Conservation (phyloP, 306 rosid genomes). For the Pyrus communis region DNA sequence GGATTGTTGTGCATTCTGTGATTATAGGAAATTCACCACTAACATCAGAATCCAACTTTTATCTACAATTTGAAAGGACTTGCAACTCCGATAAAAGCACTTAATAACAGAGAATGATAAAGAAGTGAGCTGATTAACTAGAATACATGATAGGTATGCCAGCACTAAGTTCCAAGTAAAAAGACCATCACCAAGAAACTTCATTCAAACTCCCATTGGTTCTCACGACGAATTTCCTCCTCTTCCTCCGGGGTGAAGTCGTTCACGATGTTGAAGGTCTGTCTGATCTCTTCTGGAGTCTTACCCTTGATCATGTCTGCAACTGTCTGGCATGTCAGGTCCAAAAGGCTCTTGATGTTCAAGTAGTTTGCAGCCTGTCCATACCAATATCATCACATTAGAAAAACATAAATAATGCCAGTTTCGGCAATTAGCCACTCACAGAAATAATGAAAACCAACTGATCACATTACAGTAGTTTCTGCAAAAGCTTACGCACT, state of each 20-base stretch:
- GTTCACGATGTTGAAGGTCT: constrained; percentile 67
- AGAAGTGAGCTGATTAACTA: constrained; percentile 8
- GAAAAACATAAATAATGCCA: background rate
- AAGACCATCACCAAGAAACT: background rate
- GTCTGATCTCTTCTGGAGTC: constrained; percentile 72
- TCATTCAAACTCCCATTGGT: constrained; percentile 83
- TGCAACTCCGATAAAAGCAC: constrained; percentile 5
- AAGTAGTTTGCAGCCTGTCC: constrained; percentile 74
- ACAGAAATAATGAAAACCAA: background rate
- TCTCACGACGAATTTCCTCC: constrained; percentile 73
- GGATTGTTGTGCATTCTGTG: constrained; percentile 55
- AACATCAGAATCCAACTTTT: constrained; percentile 24
- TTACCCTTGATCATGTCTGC: constrained; percentile 85
- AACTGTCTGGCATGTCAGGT: constrained; percentile 67
- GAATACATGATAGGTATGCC: constrained; percentile 12
- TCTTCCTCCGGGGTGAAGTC: constrained; percentile 77
- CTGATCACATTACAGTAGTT: background rate
- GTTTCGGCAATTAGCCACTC: background rate
- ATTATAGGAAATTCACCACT: background rate
- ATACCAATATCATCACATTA: background rate
- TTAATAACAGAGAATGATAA: constrained; percentile 15
- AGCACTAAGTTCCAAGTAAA: background rate
- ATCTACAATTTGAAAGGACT: constrained; percentile 37
- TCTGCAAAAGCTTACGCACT: background rate
- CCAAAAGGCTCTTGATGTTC: constrained; percentile 68